These are phyloP conservation scores for Aspergillus caelatus DNA, from an alignment of 2,329 filamentous ascomycete species.

Conservation along the genomic window DNA sequence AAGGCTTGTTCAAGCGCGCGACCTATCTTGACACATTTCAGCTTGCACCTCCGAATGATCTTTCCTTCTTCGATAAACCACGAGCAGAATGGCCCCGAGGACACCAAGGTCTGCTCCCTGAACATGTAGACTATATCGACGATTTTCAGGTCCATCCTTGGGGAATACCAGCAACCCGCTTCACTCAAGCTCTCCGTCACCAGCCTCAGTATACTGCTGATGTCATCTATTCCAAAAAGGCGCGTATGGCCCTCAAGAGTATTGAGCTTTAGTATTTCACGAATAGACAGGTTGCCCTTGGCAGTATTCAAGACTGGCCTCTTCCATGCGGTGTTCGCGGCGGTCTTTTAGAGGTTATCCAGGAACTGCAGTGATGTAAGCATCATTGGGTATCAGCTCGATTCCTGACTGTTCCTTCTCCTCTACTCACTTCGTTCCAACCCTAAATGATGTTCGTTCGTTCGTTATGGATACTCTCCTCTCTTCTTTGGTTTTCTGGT, in stretches of 20 bases:
- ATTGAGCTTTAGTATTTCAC: neutral
- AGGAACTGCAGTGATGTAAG: neutral
- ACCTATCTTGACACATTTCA: neutral
- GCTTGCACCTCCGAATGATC: neutral
- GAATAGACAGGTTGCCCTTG: neutral
- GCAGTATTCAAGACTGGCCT: neutral
- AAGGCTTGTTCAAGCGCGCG: neutral
- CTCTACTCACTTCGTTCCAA: neutral
- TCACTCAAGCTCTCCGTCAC: neutral
- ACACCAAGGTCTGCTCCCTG: neutral
- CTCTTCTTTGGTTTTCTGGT: neutral
- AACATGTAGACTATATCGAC: neutral
- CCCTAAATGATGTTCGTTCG: neutral
- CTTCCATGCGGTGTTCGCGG: neutral
- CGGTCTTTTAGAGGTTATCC: neutral
- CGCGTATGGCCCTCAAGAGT: neutral
- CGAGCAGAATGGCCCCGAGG: neutral
- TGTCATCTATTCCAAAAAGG: neutral
- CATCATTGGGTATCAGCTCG: neutral
- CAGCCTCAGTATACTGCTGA: neutral
- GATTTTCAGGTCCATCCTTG: neutral
- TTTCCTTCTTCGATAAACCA: neutral
- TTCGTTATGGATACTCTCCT: neutral
- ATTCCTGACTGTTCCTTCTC: neutral
- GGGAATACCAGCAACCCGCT: neutral